phyloP scores from a whole-genome alignment of 2,329 filamentous ascomycete species.

The Fusarium tuaranense region DNA sequence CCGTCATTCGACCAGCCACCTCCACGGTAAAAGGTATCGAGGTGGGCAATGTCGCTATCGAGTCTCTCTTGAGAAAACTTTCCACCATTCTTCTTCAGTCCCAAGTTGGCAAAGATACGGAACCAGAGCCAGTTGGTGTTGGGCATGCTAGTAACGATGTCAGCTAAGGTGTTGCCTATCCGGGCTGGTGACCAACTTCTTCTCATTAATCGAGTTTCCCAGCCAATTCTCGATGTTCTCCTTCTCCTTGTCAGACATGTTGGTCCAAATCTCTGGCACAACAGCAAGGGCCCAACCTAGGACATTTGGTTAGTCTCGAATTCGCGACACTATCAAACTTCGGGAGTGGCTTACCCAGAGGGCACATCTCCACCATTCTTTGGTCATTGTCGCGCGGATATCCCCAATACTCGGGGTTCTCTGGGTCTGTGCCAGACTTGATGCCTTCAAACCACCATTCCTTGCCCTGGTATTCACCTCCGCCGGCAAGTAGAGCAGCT shows the following conservation, averaged over 20 bases:
- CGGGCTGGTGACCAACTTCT: slow-evolving; percentile 62
- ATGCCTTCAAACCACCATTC: slow-evolving; percentile 76
- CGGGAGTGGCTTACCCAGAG: slow-evolving; percentile 62
- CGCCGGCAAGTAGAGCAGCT: slow-evolving; percentile 76
- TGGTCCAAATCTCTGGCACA: slow-evolving; percentile 74
- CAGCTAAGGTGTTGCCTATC: slow-evolving; percentile 1
- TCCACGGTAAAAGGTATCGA: slow-evolving; percentile 85
- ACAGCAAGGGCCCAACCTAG: slow-evolving; percentile 77
- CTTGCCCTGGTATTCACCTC: slow-evolving; percentile 72
- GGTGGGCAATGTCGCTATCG: slow-evolving; percentile 80
- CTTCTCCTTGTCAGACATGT: slow-evolving; percentile 70
- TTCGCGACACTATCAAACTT: background rate
- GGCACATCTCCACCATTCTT: slow-evolving; percentile 88
- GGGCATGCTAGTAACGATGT: slow-evolving; percentile 68
- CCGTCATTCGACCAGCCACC: slow-evolving; percentile 87
- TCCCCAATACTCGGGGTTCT: slow-evolving; percentile 80
- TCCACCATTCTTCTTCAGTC: slow-evolving; percentile 79
- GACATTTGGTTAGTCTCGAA: slow-evolving; percentile 6
- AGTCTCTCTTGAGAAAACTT: slow-evolving; percentile 76
- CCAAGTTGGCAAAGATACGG: slow-evolving; percentile 84
- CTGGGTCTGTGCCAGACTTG: slow-evolving; percentile 76
- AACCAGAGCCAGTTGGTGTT: slow-evolving; percentile 83
- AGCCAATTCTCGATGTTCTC: slow-evolving; percentile 78
- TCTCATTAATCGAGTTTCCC: slow-evolving; percentile 80
- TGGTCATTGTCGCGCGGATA: slow-evolving; percentile 82